Percentiles rank a stretch among this genome's conserved stretches.
Conservation (phyloP, 2,329 filamentous ascomycete species). For the Alternaria hordeiaustralica region DNA sequence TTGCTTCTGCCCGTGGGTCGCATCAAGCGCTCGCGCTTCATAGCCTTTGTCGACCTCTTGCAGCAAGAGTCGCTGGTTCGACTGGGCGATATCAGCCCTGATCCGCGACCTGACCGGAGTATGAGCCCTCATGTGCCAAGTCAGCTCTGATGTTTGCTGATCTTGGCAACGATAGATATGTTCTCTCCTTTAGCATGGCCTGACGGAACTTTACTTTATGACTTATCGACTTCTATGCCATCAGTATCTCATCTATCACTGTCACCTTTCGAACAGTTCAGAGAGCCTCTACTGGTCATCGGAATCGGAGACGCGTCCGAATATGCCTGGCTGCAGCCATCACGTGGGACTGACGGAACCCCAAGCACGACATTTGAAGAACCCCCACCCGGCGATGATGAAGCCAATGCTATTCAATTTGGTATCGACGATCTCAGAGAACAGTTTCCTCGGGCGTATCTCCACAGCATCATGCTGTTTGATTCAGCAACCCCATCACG, state of each 20-base stretch:
- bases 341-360: conserved; percentile 38
- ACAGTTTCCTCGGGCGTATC: conserved; percentile 75
- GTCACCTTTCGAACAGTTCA: conserved; percentile 87
- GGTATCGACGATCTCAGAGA: conserved; percentile 75
- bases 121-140: conserved; percentile 48
- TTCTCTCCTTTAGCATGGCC: conserved; percentile 92
- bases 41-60: conserved; percentile 77
- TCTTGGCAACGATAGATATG: conserved; percentile 69
- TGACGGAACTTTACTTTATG: conserved; percentile 84
- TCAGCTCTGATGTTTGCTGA: conserved; percentile 37
- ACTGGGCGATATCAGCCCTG: conserved; percentile 83
- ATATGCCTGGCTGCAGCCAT: conserved; percentile 53
- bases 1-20: conserved; percentile 85
- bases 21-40: conserved; percentile 82
- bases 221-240: conserved; percentile 80
- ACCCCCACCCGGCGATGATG: conserved; percentile 26
- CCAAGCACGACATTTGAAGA: conserved; percentile 14
- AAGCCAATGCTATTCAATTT: conserved; percentile 55
- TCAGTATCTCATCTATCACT: conserved; percentile 80
- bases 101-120: conserved; percentile 86
- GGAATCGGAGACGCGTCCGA: conserved; percentile 84
- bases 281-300: conserved; percentile 82
- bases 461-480: conserved; percentile 81
- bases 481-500: conserved; percentile 62
- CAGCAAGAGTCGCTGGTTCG: conserved; percentile 81